Evolutionary conservation across 805 yeast species (phyloP).

Genomic region (Ogataea thermomethanolica): DNA sequence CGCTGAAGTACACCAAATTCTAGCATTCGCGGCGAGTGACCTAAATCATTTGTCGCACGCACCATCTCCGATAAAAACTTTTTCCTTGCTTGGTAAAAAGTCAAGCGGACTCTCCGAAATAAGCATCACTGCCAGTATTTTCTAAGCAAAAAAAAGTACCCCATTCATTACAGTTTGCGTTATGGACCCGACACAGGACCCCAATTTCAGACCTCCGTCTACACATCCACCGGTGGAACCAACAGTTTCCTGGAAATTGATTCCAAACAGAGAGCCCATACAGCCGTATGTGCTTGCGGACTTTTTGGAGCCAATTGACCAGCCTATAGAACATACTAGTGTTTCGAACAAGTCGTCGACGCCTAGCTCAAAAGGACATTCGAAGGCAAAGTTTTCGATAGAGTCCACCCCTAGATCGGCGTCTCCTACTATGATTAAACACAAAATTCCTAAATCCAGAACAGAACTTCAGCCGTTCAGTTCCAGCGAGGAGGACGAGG

Average conservation of each 20-base stretch:
- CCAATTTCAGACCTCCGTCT: constrained; percentile 84
- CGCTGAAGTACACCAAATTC: neutral
- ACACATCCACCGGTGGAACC: constrained; percentile 59
- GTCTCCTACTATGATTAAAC: constrained; percentile 23
- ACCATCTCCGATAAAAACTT: constrained; percentile 4
- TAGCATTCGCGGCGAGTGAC: neutral
- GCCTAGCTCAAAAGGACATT: constrained; percentile 2
- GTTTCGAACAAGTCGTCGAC: constrained; percentile 2
- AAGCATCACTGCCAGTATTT: neutral
- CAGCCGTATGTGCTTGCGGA: constrained; percentile 79
- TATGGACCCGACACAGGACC: constrained; percentile 94
- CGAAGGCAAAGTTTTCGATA: constrained; percentile 14
- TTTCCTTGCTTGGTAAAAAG: constrained; percentile 2
- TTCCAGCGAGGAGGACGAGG: constrained; percentile 43
- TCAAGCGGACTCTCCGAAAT: neutral
- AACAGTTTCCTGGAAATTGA: constrained; percentile 60
- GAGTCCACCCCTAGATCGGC: constrained; percentile 38
- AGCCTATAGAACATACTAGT: constrained; percentile 59
- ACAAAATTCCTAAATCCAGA: constrained; percentile 40
- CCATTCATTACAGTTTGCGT: neutral
- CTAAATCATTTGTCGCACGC: neutral
- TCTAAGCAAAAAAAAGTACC: constrained; percentile 2
- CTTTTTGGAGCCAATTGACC: constrained; percentile 64
- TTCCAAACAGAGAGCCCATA: constrained; percentile 74
- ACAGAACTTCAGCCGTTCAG: constrained; percentile 58